Percentiles rank a stretch among this genome's conserved stretches.
Evolutionary conservation across 768 basidiomycete species (phyloP).

Genomic region (Artomyces pyxidatus): DNA sequence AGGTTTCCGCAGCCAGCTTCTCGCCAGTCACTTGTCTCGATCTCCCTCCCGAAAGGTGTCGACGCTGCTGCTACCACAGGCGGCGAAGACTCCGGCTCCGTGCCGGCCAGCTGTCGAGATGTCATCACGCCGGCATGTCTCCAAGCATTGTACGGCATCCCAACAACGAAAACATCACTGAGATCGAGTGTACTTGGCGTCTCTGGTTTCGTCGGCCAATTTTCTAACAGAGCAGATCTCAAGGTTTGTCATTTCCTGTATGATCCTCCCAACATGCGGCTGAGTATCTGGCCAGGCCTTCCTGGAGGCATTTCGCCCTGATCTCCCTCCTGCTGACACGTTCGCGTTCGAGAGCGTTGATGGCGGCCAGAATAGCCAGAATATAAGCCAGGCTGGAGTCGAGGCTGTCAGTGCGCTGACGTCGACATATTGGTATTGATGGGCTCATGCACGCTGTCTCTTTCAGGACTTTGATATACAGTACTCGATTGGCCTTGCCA

Average conservation of each 20-base stretch:
- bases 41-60: slow-evolving; percentile 19
- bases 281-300: neutral
- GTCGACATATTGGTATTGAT: no score
- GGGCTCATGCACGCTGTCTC: neutral
- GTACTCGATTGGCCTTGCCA: slow-evolving; percentile 27
- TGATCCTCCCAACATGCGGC: no score
- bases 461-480: slow-evolving; percentile 28
- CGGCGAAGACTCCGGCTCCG: neutral
- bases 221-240: slow-evolving; percentile 23
- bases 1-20: neutral
- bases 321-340: neutral
- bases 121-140: slow-evolving; percentile 24
- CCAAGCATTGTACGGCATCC: slow-evolving; percentile 29
- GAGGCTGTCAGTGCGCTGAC: neutral
- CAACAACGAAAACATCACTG: slow-evolving; percentile 22
- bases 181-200: slow-evolving; percentile 21
- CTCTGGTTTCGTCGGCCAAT: slow-evolving; percentile 20
- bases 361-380: slow-evolving; percentile 20
- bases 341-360: slow-evolving; percentile 14
- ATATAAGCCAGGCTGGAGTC: neutral
- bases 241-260: slow-evolving; percentile 9
- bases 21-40: neutral
- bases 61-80: neutral
- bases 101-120: neutral
- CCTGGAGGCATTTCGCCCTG: neutral